Conservation (phyloP, 148 eudicot species). For the Chenopodium album region DNA sequence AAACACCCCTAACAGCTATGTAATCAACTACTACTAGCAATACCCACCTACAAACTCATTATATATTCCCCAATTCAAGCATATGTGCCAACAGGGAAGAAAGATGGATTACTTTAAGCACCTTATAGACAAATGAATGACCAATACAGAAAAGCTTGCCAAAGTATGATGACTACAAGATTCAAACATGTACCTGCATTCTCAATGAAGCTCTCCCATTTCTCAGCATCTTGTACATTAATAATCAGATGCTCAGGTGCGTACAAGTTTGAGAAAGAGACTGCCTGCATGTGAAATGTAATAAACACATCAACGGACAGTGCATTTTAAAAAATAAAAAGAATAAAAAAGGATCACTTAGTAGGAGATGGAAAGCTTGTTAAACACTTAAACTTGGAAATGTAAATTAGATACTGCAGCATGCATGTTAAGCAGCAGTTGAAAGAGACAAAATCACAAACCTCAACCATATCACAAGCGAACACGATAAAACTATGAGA, state of each 20-base stretch:
- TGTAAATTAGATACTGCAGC: background rate
- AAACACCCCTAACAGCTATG: no score
- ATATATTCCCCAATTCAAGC: no score
- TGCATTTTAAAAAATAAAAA: background rate
- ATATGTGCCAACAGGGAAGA: no score
- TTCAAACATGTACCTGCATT: conserved; percentile 67
- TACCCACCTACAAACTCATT: no score
- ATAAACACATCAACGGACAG: background rate
- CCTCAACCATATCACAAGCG: conserved; percentile 95
- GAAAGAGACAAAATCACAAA: conserved; percentile 32
- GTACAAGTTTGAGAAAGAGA: conserved; percentile 83
- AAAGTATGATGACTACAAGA: background rate
- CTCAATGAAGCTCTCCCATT: conserved; percentile 89
- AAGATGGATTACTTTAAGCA: no score
- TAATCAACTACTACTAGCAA: no score
- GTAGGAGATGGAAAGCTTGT: background rate
- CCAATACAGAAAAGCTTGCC: background rate
- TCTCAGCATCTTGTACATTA: conserved; percentile 94
- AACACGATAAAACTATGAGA: conserved; percentile 82
- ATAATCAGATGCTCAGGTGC: conserved; percentile 98
- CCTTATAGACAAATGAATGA: background rate
- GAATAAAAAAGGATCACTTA: background rate
- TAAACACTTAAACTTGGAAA: background rate
- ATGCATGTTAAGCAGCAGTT: background rate
- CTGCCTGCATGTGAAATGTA: conserved; percentile 52